Percentiles rank a stretch among this genome's conserved stretches.
These are phyloP conservation scores for Hypholoma sublateritium DNA, from an alignment of 768 basidiomycete species.

Conservation along the genomic window DNA sequence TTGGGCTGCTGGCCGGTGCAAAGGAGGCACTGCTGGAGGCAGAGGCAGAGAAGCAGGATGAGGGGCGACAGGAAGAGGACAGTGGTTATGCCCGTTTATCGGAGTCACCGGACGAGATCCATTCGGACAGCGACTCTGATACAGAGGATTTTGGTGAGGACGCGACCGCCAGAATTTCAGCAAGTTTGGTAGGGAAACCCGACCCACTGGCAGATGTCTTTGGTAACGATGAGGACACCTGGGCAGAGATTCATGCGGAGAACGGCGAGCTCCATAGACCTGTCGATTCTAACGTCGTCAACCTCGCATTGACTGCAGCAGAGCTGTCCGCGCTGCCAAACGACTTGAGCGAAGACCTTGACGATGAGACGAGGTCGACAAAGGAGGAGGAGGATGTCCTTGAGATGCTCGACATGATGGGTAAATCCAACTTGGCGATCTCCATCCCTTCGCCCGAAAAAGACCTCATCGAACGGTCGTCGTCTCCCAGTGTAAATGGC, in stretches of 20 bases:
- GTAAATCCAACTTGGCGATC: slow-evolving; percentile 27
- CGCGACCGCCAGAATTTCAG: slow-evolving; percentile 37
- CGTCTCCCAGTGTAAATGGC: slow-evolving; percentile 26
- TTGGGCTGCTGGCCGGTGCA: slow-evolving; percentile 17
- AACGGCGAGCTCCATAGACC: slow-evolving; percentile 24
- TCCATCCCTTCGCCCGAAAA: slow-evolving; percentile 42
- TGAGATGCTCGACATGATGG: slow-evolving; percentile 38
- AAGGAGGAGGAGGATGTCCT: slow-evolving; percentile 43
- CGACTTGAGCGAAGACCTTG: slow-evolving; percentile 15
- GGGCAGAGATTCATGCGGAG: slow-evolving; percentile 51
- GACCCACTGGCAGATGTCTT: slow-evolving; percentile 65
- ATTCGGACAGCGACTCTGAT: slow-evolving; percentile 32
- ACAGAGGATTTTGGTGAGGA: slow-evolving; percentile 38
- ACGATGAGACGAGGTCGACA: slow-evolving; percentile 29
- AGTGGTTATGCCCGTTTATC: slow-evolving; percentile 36
- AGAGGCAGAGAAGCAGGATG: slow-evolving; percentile 15
- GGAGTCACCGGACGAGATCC: slow-evolving; percentile 33
- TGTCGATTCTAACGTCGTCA: slow-evolving; percentile 47
- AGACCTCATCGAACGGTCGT: slow-evolving; percentile 22
- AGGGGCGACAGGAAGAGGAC: slow-evolving; percentile 14
- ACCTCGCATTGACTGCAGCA: slow-evolving; percentile 51
- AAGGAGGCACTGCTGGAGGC: slow-evolving; percentile 6
- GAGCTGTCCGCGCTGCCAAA: slow-evolving; percentile 30
- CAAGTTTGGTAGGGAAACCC: slow-evolving; percentile 25
- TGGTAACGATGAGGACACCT: slow-evolving; percentile 64